Evolutionary conservation across 495 filamentous ascomycete genomes (phyloP).

Genomic region (Letharia lupina): DNA sequence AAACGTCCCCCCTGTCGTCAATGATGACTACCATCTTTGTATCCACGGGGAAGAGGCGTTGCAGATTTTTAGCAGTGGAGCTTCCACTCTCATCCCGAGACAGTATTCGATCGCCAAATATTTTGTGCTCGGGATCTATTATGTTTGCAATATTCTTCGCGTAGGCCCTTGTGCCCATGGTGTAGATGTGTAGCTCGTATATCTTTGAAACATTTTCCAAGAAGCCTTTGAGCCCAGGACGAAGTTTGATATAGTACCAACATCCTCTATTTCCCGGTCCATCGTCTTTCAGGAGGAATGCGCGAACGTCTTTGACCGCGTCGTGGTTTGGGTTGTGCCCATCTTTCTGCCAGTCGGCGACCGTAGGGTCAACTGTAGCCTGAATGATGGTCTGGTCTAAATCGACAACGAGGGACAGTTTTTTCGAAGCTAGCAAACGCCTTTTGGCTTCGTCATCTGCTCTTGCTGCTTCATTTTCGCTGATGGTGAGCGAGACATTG

Average conservation of each 20-base stretch:
- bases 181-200: slow-evolving; percentile 97
- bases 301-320: slow-evolving; percentile 75
- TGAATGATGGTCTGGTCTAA: slow-evolving; percentile 98
- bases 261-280: slow-evolving; percentile 63
- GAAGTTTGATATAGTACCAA: slow-evolving; percentile 98
- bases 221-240: slow-evolving; percentile 82
- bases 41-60: slow-evolving; percentile 89
- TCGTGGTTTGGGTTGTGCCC: slow-evolving; percentile 83
- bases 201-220: slow-evolving; percentile 67
- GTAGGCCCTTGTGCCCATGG: slow-evolving; percentile 95
- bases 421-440: slow-evolving; percentile 65
- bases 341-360: slow-evolving; percentile 91
- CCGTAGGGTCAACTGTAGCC: slow-evolving; percentile 91
- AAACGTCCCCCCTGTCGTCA: slow-evolving; percentile 96
- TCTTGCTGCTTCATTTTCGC: slow-evolving; percentile 61
- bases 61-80: slow-evolving; percentile 78
- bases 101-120: slow-evolving; percentile 91
- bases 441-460: slow-evolving; percentile 81
- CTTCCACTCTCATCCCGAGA: slow-evolving; percentile 95
- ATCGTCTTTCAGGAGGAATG: slow-evolving; percentile 82
- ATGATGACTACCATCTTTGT: slow-evolving; percentile 99
- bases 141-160: slow-evolving; percentile 85
- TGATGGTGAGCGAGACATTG: slow-evolving; percentile 69
- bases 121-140: slow-evolving; percentile 79
- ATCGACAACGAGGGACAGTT: slow-evolving; percentile 91